Evolutionary conservation across 768 basidiomycete species (phyloP).

Genomic region (Amanita molliuscula): DNA sequence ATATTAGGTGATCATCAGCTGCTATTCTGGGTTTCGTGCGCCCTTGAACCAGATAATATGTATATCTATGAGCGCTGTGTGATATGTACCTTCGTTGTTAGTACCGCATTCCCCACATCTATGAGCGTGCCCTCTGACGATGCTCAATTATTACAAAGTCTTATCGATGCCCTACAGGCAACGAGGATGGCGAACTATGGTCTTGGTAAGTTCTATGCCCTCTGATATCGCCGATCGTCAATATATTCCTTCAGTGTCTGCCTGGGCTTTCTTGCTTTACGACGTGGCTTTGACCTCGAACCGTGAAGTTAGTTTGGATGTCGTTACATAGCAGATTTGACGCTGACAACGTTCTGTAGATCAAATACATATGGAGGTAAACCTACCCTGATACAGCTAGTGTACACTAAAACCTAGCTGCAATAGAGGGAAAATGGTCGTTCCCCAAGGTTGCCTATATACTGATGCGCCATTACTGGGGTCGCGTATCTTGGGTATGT

Average conservation of each 20-base stretch:
- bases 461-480: neutral
- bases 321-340: neutral
- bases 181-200: neutral
- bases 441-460: conserved; percentile 3
- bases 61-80: neutral
- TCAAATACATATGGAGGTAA: conserved; percentile 3
- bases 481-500: conserved; percentile 1
- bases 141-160: neutral
- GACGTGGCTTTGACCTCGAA: neutral
- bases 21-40: neutral
- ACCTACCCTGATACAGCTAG: neutral
- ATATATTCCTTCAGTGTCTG: neutral
- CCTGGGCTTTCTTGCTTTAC: neutral
- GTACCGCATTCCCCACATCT: neutral
- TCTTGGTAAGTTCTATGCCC: neutral
- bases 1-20: neutral
- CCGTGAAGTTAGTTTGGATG: neutral
- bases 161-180: neutral
- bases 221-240: neutral
- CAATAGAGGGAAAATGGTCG: neutral
- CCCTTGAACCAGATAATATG: neutral
- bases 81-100: neutral
- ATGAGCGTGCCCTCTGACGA: neutral
- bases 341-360: neutral
- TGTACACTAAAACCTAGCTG: neutral